phyloP scores from a whole-genome alignment of 768 basidiomycete genomes.

The Stropharia rugosoannulata region DNA sequence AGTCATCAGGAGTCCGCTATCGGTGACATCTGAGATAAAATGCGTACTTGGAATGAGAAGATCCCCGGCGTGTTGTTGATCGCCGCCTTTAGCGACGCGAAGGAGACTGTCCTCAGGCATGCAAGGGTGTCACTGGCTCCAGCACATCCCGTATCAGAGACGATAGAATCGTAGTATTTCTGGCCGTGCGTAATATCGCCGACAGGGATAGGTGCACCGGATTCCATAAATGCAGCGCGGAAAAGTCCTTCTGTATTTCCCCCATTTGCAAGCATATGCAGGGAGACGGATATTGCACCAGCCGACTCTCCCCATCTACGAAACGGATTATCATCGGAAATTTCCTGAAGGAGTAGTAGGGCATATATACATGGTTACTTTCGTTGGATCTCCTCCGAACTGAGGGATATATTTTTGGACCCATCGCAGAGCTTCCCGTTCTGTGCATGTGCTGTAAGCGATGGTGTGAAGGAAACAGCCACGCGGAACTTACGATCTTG shows the following conservation, averaged over 20 bases:
- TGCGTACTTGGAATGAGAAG: conserved; percentile 36
- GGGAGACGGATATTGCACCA: conserved; percentile 51
- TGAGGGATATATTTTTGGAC: conserved; percentile 60
- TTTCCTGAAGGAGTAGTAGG: neutral
- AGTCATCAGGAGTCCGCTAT: neutral
- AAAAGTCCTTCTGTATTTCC: conserved; percentile 47
- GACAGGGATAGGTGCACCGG: conserved; percentile 42
- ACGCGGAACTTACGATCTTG: conserved; percentile 48
- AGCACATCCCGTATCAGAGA: conserved; percentile 28
- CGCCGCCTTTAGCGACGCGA: conserved; percentile 34
- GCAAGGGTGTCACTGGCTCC: conserved; percentile 35
- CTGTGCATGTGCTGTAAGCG: conserved; percentile 24
- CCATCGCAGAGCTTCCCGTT: conserved; percentile 63
- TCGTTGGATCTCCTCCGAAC: conserved; percentile 66
- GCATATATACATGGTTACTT: conserved; percentile 52
- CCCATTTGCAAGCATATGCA: conserved; percentile 48
- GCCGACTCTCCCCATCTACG: conserved; percentile 40
- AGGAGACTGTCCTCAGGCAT: conserved; percentile 39
- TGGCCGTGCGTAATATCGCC: conserved; percentile 44
- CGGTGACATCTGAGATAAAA: neutral
- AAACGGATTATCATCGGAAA: neutral
- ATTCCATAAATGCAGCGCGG: conserved; percentile 47
- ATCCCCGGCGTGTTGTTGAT: conserved; percentile 38
- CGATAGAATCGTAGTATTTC: conserved; percentile 41
- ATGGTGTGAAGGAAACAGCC: conserved; percentile 11